A percentile compares a stretch with the other conserved stretches of the same genome.
phyloP scores from a whole-genome alignment of 78 protist species.

The Emiliania huxleyi region DNA sequence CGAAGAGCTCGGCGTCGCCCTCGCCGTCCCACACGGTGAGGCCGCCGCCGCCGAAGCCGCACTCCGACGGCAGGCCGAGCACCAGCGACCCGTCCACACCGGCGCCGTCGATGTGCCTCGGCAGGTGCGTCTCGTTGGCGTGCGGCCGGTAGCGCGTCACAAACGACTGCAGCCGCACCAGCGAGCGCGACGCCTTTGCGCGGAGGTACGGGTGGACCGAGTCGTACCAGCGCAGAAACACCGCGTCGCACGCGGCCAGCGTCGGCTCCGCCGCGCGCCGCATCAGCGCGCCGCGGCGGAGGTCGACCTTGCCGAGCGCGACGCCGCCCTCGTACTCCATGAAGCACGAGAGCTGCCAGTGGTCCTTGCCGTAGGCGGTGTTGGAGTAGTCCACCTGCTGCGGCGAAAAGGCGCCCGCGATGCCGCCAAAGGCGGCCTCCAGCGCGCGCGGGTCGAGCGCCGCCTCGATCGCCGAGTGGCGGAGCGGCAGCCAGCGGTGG shows the following conservation, averaged over 20 bases:
- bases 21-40: constrained; percentile 28
- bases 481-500: neutral
- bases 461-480: neutral
- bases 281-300: neutral
- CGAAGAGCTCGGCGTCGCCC: neutral
- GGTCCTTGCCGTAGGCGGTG: neutral
- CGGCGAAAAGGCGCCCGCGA: neutral
- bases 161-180: constrained; percentile 3
- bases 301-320: neutral
- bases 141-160: constrained; percentile 7
- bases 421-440: neutral
- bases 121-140: neutral
- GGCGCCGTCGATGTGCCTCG: constrained; percentile 26
- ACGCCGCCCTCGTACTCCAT: neutral
- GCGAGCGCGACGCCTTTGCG: neutral
- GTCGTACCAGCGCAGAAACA: neutral
- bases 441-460: neutral
- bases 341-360: constrained; percentile 15
- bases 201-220: neutral
- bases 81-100: constrained; percentile 7
- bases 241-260: neutral
- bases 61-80: neutral
- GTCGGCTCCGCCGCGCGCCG: too few species aligned
- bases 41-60: neutral
- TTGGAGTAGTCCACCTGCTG: constrained; percentile 17